A percentile compares a stretch with the other conserved stretches of the same genome.
Conservation (phyloP, 225 moss, liverwort and hornwort species). For the Antitrichia curtipendula region DNA sequence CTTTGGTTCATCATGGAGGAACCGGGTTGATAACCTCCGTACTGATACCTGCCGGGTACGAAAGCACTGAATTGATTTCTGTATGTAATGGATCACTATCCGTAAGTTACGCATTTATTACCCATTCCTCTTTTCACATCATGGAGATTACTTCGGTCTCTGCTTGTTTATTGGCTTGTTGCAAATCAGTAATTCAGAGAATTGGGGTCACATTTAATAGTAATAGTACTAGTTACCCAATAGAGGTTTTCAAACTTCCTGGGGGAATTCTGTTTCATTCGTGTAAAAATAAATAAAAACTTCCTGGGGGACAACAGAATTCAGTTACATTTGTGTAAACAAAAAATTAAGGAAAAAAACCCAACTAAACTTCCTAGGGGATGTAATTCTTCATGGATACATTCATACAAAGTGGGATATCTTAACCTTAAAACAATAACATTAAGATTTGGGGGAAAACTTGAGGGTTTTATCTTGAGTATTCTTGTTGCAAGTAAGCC, state of each 20-base stretch:
- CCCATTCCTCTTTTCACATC: neutral
- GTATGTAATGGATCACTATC: neutral
- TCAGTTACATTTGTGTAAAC: no score
- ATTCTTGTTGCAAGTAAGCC: accelerated
- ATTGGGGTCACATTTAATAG: neutral
- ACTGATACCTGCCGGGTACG: neutral
- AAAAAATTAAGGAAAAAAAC: no score
- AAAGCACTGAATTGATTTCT: neutral
- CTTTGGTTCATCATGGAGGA: neutral
- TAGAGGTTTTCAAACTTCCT: neutral
- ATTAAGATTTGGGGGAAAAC: accelerated
- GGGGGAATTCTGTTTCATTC: no score
- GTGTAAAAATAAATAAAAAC: no score
- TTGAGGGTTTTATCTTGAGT: no score
- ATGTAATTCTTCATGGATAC: no score
- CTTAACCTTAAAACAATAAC: neutral
- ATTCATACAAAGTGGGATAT: neutral
- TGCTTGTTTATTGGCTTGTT: neutral
- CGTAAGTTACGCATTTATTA: neutral
- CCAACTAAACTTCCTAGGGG: no score
- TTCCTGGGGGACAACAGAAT: no score
- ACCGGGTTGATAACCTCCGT: neutral
- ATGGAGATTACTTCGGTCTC: neutral
- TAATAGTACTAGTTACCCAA: neutral
- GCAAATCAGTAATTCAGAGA: neutral